Base-by-base conservation (phyloP, 2,329 filamentous ascomycete genomes). In the Thermomyces lanuginosus region DNA sequence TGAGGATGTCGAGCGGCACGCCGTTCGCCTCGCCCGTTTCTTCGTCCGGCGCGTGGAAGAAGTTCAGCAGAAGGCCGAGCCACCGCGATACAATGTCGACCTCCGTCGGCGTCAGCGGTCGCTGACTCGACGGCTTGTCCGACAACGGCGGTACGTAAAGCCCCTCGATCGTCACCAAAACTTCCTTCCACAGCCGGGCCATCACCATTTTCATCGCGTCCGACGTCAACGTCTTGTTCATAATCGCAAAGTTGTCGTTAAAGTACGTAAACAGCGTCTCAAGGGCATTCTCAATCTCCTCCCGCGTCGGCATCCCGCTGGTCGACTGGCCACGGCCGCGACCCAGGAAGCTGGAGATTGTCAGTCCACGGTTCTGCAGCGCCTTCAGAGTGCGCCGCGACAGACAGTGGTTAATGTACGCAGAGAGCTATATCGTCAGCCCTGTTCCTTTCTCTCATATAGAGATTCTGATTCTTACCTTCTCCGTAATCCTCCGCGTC, bases 191-290 rank as follows among this genome's bases (percentile, higher is more conserved):
- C 4, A 98, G 59, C 22, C 89, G 73, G 12, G 83, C 91, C 89
- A 98, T 98, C 42, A 98, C 89, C 48, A 89, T 84, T 41, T 84
- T 73, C 86, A 98, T 93, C n/a, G 89, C 91, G 31, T 82, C 76
- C 31, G 83, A 77, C 1, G 89, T 95, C 30, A 98, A 62, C 1
- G 86, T 93, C 52, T 89, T 74, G 57, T 95, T 93, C 84, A 98
- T 92, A 41, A 95, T 92, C 32, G 83, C 82, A 53, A 98, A 98
- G 45, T 98, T 98, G 49, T 93, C 86, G 48, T 98, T 81, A 48
- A 98, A 98, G 51, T 98, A 98, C 28, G 73, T 69, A 48, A 93
- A 89, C 1, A 98, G 65, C 4, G 83, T 78, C 40, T 78, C 74
- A 8, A 98, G 60, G 1, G 82, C 82, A 39, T 76, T 76, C 38